phyloP scores from a whole-genome alignment of 331 rosid species.

The Arachis monticola region DNA sequence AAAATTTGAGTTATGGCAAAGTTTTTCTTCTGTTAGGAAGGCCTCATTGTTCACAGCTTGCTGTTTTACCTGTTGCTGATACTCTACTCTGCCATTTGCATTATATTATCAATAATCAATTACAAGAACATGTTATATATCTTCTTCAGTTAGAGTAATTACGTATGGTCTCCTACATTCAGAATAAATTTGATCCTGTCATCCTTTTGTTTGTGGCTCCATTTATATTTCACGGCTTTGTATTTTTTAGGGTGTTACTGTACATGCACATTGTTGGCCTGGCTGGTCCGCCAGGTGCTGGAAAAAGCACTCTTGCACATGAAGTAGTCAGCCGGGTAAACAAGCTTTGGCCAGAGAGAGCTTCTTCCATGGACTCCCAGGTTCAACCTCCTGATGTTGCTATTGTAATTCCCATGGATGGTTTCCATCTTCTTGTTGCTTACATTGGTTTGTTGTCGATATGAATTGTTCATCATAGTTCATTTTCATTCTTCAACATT shows the following conservation, averaged over 20 bases:
- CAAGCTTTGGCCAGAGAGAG: too few species aligned
- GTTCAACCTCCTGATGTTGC: too few species aligned
- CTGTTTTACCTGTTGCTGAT: conserved; percentile 9
- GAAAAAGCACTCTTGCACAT: conserved; percentile 78
- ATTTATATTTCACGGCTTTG: conserved; percentile 11
- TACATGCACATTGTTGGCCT: too few species aligned
- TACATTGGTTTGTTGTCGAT: conserved; percentile 27
- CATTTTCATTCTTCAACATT: conserved; percentile 16
- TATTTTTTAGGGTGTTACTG: too few species aligned
- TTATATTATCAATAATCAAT: conserved; percentile 18
- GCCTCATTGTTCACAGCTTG: conserved; percentile 13
- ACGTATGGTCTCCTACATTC: conserved; percentile 1
- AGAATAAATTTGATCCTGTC: neutral
- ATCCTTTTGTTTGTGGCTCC: neutral
- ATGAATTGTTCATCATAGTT: conserved; percentile 27
- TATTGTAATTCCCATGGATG: too few species aligned
- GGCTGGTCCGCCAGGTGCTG: conserved; percentile 99
- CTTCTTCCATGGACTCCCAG: too few species aligned
- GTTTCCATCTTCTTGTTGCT: conserved; percentile 24
- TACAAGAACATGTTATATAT: neutral
- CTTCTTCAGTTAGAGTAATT: neutral
- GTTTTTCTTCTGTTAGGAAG: neutral
- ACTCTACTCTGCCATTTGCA: conserved; percentile 16
- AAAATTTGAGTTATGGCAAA: neutral
- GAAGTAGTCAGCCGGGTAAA: conserved; percentile 76